phyloP scores from a whole-genome alignment of 2,329 filamentous ascomycete species.

The Penicillium sp. region DNA sequence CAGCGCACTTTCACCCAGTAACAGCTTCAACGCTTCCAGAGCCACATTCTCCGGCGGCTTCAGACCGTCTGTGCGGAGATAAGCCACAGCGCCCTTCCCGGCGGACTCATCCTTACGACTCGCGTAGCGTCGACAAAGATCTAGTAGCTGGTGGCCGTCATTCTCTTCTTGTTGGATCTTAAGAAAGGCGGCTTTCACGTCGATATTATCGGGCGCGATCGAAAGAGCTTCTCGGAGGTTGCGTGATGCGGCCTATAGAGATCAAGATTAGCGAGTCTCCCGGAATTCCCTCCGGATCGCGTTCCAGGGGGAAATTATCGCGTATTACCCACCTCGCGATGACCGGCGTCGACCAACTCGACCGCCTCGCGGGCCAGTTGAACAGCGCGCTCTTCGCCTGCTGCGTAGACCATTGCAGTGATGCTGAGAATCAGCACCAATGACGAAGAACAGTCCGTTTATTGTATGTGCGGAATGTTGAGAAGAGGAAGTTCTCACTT shows the following conservation, averaged over 20 bases:
- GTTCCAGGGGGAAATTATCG: neutral
- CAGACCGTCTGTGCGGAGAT: conserved; percentile 44
- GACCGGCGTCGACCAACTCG: conserved; percentile 45
- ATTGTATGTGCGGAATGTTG: neutral
- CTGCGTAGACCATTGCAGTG: conserved; percentile 43
- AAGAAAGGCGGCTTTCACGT: conserved; percentile 47
- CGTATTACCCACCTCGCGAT: conserved; percentile 42
- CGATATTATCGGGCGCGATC: conserved; percentile 44
- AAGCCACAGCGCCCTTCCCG: conserved; percentile 44
- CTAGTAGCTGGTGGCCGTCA: conserved; percentile 43
- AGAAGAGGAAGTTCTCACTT: neutral
- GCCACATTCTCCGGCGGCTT: conserved; percentile 43
- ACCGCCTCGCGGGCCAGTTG: conserved; percentile 48
- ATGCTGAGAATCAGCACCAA: conserved; percentile 17
- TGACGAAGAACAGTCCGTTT: conserved; percentile 1
- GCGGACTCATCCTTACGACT: conserved; percentile 42
- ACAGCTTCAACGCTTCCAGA: conserved; percentile 43
- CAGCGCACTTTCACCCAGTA: conserved; percentile 38
- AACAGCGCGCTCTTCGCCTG: conserved; percentile 47
- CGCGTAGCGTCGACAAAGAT: conserved; percentile 45
- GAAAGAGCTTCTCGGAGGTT: conserved; percentile 51
- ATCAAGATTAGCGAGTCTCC: neutral
- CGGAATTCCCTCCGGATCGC: neutral
- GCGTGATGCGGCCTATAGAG: conserved; percentile 43
- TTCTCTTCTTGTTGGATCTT: conserved; percentile 45